Evolutionary conservation across 495 filamentous ascomycete genomes (phyloP), one percentile per base, ranked within the genome.

Genomic region (Aspergillus kassunensis): DNA sequence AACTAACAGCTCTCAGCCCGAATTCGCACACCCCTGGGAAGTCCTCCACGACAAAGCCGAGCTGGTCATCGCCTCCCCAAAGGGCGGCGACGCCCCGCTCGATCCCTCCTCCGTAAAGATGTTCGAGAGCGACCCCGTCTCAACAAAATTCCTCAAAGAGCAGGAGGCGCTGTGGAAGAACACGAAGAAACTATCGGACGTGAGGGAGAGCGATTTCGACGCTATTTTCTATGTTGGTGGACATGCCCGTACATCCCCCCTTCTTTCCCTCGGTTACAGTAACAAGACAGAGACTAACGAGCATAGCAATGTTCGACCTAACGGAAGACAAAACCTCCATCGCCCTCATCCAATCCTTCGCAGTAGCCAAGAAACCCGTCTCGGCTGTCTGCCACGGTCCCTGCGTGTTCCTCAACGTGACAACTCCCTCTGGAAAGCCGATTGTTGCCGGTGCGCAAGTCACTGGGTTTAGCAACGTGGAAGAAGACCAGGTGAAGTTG

Each of bases 171-270:
- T 87, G 4, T 90, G 85, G 83, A 80, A 81, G 59, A 73, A 83
- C 25, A 89, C 86, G 0, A 53, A 72, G 2, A 75, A 76, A 49
- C 61, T 90, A 1, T 54, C 66, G 0, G 60, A 72, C 3, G 71
- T 86, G 41, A 34, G 76, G 0, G 78, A 80, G 0, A 63, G 52
- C 35, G 82, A 88, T 37, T 90, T 82, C 59, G 86, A 81, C 45
- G 86, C 82, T 20, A 66, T 90, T 37, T 88, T 85, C 65, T 88
- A 79, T 64, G 85, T 88, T 11, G 88, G 88, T 56, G 87, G 87
- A 20, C 84, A 90, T 67, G 87, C 87, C n/a, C 86, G 80, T 83
- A 68, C 43, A 80, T 70, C 16, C 13, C 42, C 43, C 29, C 15
- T 29, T 48, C 8, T 33, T 7, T n/a, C n/a, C 4, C 6, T 36